Percentiles rank a stretch among this genome's conserved stretches.
Conservation (phyloP, 768 basidiomycete genomes). For the Mycena vitilis region DNA sequence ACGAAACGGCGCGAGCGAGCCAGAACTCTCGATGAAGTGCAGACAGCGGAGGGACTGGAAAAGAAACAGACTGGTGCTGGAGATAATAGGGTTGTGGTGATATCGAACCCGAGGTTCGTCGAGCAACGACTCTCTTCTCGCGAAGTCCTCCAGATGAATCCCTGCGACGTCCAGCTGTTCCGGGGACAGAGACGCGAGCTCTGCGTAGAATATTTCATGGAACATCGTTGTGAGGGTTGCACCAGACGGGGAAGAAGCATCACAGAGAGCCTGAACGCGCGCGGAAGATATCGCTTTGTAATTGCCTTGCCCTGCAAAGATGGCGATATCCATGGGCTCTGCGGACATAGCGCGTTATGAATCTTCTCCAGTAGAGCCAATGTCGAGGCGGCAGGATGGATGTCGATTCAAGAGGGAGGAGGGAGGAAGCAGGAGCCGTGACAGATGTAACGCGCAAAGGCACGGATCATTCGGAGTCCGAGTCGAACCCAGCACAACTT, state of each 20-base stretch:
- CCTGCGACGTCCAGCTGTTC: slow-evolving; percentile 48
- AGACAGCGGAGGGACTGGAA: slow-evolving; percentile 68
- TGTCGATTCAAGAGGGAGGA: no score
- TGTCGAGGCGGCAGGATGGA: no score
- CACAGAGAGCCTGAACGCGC: slow-evolving; percentile 53
- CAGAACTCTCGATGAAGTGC: slow-evolving; percentile 48
- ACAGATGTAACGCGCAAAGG: no score
- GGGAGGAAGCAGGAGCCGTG: no score
- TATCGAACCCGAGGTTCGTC: slow-evolving; percentile 48
- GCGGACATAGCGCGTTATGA: no score
- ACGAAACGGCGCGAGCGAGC: slow-evolving; percentile 38
- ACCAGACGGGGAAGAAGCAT: slow-evolving; percentile 55
- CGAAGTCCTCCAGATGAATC: slow-evolving; percentile 60
- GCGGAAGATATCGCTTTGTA: slow-evolving; percentile 41
- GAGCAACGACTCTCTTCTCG: slow-evolving; percentile 52
- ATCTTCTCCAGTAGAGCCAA: no score
- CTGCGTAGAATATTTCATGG: slow-evolving; percentile 59
- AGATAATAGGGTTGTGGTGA: slow-evolving; percentile 59
- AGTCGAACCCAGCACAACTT: no score
- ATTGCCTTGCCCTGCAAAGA: slow-evolving; percentile 71
- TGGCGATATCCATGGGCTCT: slow-evolving; percentile 50
- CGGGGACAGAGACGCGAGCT: slow-evolving; percentile 57
- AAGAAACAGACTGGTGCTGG: slow-evolving; percentile 61
- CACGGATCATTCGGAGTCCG: no score
- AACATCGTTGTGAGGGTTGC: slow-evolving; percentile 62